A percentile compares a stretch with the other conserved stretches of the same genome.
phyloP scores from a whole-genome alignment of 2,329 filamentous ascomycete genomes.

The Hypocrella siamensis region DNA sequence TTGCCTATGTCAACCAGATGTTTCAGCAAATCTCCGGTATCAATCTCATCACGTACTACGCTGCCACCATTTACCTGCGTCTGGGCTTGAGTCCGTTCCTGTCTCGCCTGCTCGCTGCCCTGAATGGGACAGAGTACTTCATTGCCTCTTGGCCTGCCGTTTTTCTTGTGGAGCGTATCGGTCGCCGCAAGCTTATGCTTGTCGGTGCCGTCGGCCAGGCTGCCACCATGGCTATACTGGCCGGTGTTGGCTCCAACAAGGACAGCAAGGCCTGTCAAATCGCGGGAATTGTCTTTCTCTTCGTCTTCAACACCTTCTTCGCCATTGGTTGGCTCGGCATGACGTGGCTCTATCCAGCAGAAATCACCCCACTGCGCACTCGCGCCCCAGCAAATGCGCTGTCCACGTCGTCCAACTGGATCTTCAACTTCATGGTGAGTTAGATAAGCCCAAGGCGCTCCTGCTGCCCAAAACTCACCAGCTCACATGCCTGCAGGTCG shows the following conservation, averaged over 20 bases:
- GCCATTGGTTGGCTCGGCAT: constrained; percentile 43
- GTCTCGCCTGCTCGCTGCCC: constrained; percentile 38
- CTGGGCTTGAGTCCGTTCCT: constrained; percentile 36
- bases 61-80: constrained; percentile 40
- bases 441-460: not conserved
- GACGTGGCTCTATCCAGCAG: constrained; percentile 49
- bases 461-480: not conserved
- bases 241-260: constrained; percentile 37
- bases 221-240: constrained; percentile 46
- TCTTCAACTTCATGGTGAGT: constrained; percentile 42
- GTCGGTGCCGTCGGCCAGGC: constrained; percentile 50
- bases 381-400: constrained; percentile 45
- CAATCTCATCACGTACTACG: constrained; percentile 48
- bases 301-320: constrained; percentile 43
- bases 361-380: constrained; percentile 52
- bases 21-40: constrained; percentile 51
- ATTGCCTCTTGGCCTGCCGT: constrained; percentile 47
- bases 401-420: constrained; percentile 39
- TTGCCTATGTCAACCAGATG: constrained; percentile 46
- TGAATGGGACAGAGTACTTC: constrained; percentile 32
- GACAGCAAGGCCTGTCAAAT: constrained; percentile 34
- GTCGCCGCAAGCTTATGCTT: constrained; percentile 56
- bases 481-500: constrained; percentile 20
- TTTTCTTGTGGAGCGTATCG: constrained; percentile 49
- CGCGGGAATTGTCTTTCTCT: constrained; percentile 50